Evolutionary conservation across 2,329 filamentous ascomycete species (phyloP).

Genomic region (Fusarium scirpi): DNA sequence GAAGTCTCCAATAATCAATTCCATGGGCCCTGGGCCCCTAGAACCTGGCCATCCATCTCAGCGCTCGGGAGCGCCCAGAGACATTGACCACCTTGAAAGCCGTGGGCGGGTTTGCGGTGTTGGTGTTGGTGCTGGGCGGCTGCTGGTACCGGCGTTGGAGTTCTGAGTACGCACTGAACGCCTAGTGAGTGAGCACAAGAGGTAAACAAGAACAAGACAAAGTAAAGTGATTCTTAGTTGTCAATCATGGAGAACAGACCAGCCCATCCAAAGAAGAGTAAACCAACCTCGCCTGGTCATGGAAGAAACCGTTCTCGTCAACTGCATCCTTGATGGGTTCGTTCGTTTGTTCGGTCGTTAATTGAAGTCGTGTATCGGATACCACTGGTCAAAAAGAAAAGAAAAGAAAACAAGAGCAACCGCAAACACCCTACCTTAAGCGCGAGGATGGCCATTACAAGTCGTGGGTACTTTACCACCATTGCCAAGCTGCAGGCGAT

Average conservation of each 20-base stretch:
- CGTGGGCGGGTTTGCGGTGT: conserved; percentile 6
- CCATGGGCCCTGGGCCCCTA: conserved; percentile 4
- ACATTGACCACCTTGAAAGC: conserved; percentile 22
- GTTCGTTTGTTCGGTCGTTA: conserved; percentile 1
- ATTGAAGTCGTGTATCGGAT: conserved; percentile 22
- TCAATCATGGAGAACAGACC: background rate
- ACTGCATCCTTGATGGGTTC: conserved; percentile 10
- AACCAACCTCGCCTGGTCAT: conserved; percentile 3
- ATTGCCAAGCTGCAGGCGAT: background rate
- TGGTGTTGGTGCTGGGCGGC: background rate
- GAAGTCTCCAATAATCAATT: conserved; percentile 36
- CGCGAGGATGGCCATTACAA: conserved; percentile 5
- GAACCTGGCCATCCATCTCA: conserved; percentile 27
- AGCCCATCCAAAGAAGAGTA: background rate
- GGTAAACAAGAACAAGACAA: background rate
- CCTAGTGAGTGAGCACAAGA: conserved; percentile 3
- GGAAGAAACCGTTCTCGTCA: conserved; percentile 18
- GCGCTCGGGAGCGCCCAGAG: conserved; percentile 40
- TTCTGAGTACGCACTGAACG: conserved; percentile 19
- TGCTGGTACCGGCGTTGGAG: background rate
- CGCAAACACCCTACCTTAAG: conserved; percentile 26
- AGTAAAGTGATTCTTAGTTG: conserved; percentile 6
- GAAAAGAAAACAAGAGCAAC: background rate
- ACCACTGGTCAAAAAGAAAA: conserved; percentile 7
- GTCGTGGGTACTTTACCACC: conserved; percentile 18